These are phyloP conservation scores for Cladophialophora immunda DNA, from an alignment of 2,329 filamentous ascomycete genomes.

Conservation along the genomic window DNA sequence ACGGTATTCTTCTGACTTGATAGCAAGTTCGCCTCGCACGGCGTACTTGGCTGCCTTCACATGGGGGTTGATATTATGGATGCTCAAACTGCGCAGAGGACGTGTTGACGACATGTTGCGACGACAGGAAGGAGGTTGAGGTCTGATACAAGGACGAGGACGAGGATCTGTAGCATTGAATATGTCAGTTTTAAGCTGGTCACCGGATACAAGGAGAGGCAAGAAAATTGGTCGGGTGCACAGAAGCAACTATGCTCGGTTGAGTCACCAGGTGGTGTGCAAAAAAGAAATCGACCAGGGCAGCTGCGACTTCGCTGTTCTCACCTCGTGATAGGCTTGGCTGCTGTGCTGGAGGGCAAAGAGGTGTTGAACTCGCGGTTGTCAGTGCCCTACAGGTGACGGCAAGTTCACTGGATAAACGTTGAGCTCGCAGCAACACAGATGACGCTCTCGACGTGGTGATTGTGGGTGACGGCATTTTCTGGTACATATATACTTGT, in stretches of 20 bases:
- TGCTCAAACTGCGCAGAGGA: conserved; percentile 66
- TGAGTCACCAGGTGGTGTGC: conserved; percentile 33
- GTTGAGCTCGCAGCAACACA: conserved; percentile 35
- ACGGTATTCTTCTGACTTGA: conserved; percentile 91
- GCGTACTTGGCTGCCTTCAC: conserved; percentile 91
- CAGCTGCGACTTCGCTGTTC: conserved; percentile 24
- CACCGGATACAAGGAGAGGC: conserved; percentile 23
- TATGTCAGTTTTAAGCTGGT: conserved; percentile 24
- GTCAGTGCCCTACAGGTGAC: conserved; percentile 30
- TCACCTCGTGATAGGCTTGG: conserved; percentile 31
- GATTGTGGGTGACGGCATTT: conserved; percentile 20
- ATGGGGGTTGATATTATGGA: conserved; percentile 91
- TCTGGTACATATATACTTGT: conserved; percentile 1
- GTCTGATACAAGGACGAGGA: conserved; percentile 13
- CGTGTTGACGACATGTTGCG: conserved; percentile 58
- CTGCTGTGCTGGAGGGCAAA: conserved; percentile 15
- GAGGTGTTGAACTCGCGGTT: conserved; percentile 7
- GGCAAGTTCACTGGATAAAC: conserved; percentile 37
- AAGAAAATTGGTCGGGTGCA: conserved; percentile 27
- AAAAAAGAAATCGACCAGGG: conserved; percentile 24
- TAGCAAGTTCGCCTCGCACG: conserved; percentile 92
- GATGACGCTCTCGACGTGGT: conserved; percentile 28
- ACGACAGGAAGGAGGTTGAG: conserved; percentile 38
- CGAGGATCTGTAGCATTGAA: conserved; percentile 17
- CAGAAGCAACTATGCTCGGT: conserved; percentile 33